These are phyloP conservation scores for Xylaria sp. DNA, from an alignment of 2,329 filamentous ascomycete species.

Conservation along the genomic window DNA sequence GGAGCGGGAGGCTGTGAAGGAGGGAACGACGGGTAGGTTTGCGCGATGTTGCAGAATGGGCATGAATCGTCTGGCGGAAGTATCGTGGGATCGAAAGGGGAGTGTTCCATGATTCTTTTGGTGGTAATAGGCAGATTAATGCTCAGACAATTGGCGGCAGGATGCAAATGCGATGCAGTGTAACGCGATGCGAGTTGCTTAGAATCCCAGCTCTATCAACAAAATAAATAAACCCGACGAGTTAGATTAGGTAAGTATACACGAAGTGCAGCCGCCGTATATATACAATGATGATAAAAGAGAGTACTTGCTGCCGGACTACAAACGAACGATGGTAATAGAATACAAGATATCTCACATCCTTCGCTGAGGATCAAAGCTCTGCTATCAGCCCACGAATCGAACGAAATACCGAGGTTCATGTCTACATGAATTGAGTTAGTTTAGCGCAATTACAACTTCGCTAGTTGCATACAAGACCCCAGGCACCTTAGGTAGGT, in stretches of 20 bases:
- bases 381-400: neutral
- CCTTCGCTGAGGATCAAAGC: neutral
- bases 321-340: slow-evolving; percentile 9
- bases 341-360: neutral
- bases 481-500: no score
- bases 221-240: neutral
- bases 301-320: neutral
- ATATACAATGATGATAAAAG: neutral
- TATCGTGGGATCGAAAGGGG: slow-evolving; percentile 52
- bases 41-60: slow-evolving; percentile 71
- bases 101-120: slow-evolving; percentile 18
- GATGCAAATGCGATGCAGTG: neutral
- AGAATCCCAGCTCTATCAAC: neutral
- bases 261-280: neutral
- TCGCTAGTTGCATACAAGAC: no score
- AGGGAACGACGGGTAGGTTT: slow-evolving; percentile 60
- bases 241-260: neutral
- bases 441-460: no score
- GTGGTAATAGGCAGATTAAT: neutral
- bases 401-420: neutral
- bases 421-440: no score
- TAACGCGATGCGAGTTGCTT: neutral
- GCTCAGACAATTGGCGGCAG: neutral
- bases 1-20: slow-evolving; percentile 57
- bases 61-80: slow-evolving; percentile 56